phyloP scores from a whole-genome alignment of 1,284 basidiomycete species.

The Tilletia indica region DNA sequence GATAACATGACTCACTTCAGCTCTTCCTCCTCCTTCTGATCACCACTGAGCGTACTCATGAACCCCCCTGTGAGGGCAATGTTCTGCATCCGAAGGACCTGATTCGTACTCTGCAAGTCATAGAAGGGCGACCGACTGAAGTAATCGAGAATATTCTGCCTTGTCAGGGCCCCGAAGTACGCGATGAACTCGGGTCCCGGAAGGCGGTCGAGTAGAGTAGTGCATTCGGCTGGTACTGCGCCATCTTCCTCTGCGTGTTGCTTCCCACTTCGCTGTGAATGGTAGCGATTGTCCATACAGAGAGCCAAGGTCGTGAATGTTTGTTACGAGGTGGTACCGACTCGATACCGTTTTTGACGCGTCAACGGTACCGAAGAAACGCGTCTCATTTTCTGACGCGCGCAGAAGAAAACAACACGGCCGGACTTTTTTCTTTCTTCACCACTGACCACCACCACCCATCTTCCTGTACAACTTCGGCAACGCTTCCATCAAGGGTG shows the following conservation, averaged over 20 bases:
- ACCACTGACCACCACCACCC: not conserved
- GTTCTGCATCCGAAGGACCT: constrained; percentile 54
- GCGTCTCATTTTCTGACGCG: not conserved
- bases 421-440: not conserved
- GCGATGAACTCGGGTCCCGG: constrained; percentile 16
- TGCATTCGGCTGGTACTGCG: not conserved
- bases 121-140: constrained; percentile 51
- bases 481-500: not conserved
- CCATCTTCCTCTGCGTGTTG: not conserved
- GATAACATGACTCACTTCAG: constrained; percentile 21
- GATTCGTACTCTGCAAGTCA: constrained; percentile 48
- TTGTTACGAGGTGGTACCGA: not conserved
- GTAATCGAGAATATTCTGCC: constrained; percentile 46
- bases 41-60: constrained; percentile 21
- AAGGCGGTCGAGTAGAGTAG: constrained; percentile 12
- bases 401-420: not conserved
- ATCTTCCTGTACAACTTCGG: not conserved
- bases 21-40: constrained; percentile 32
- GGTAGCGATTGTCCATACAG: too few species aligned
- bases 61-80: constrained; percentile 29
- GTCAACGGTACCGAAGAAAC: not conserved
- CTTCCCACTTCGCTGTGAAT: too few species aligned
- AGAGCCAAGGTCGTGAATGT: too few species aligned
- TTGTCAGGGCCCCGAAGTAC: constrained; percentile 28
- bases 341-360: not conserved